Evolutionary conservation across 805 yeast genomes (phyloP), one percentile per base, ranked within the genome.

Genomic region (Saccharomycopsis capsularis): DNA sequence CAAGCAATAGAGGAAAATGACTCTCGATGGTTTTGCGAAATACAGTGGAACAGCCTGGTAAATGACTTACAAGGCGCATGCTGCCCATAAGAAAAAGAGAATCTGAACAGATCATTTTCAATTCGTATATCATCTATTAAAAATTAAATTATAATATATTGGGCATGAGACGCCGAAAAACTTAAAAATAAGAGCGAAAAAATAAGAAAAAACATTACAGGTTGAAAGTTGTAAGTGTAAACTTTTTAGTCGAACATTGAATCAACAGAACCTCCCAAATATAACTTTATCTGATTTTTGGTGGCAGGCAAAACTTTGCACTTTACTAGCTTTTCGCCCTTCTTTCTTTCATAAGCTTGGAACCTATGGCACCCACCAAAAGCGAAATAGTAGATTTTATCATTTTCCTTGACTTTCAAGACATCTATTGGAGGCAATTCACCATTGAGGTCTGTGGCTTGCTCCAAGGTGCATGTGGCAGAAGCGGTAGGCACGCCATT

Each of bases 361-460:
- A 87, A 82, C 54, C 96, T 65, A 60, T 87, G 96, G 60, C 96
- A 87, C 0, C 95, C 95, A 4, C 95, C 96, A 65, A 87, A 87
- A 1, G 90, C 95, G 64, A 85, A 86, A 59, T 82, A 86, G 61
- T 73, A 74, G 34, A 65, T 70, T 43, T 75, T 65, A 1, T 87
- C 91, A 5, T 74, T 62, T 38, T 82, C 83, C 39, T 81, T 69
- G 2, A 86, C 85, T 34, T 73, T 71, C 54, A 87, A 65, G 0
- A 87, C 88, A 63, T 87, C 96, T 15, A 88, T 73, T 1, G 95
- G 91, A 2, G 96, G 95, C 35, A 86, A 64, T 55, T 82, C 83
- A 1, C 89, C 89, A 6, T 63, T 58, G 29, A 63, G 39, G 9
- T 55, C 62, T 1, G 56, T 47, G 1, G 74, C 74, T 40, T 68